Base-by-base conservation (phyloP, 2,329 filamentous ascomycete genomes). In the Colletotrichum sp. region DNA sequence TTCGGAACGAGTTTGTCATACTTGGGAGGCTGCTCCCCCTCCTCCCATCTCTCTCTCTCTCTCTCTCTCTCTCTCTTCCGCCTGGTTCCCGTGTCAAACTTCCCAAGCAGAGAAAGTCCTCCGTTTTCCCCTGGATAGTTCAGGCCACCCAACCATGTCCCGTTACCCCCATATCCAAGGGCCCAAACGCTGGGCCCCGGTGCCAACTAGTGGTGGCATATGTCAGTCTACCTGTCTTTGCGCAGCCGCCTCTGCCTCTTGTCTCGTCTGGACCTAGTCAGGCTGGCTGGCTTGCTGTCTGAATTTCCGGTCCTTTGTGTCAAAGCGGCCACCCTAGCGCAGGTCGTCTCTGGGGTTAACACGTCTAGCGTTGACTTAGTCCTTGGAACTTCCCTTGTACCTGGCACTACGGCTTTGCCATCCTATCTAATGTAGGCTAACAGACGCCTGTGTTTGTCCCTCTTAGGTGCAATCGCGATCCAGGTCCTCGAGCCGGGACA, bases 311-410 rank as follows among this genome's bases (percentile, higher is more conserved):
- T 55, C 27, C 64, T 73, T 73, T 34, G 70, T 75, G 73, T 75
- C 73, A 68, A 75, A 75, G 70, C 73, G 73, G 64, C 36, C 34
- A 30, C 22, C 44, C 34, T 68, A 72, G 63, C 55, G 63, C 39
- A 39, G 15, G 61, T 34, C 55, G 63, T 68, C 63, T 57, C 63
- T 57, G 60, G 60, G 59, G 59, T 71, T 44, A 71, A 65, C 27
- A 32, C 15, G 44, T 65, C 67, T 74, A 65, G 72, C 60, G 72
- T 71, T 16, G 44, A 34, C 55, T 71, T 30, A 48, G 52, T 63
- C 55, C 72, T 55, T 67, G 61, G 55, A 68, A 72, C 57, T 19
- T 64, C 57, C 69, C 70, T 73, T 65, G 73, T 75, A 75, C 70
- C 73, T 68, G 73, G 64, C 64, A 60, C 57, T 64, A 48, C 59